Base-by-base conservation (phyloP, 2,329 filamentous ascomycete species). In the Exophiala oligosperma region DNA sequence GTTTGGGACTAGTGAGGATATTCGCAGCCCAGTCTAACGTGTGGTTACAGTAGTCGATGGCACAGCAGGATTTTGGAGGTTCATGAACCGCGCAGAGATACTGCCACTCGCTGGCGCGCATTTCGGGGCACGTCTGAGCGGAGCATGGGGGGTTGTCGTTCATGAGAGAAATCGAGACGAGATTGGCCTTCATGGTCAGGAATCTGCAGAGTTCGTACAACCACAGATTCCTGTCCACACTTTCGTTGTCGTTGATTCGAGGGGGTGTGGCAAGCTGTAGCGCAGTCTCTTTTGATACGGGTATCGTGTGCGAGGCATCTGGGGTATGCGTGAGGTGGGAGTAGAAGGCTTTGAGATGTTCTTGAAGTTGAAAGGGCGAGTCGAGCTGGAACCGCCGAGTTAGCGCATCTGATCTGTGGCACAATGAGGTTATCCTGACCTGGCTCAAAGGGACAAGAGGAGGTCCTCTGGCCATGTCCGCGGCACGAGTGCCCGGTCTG, bases 71-170 rank as follows among this genome's bases (percentile, higher is more conserved):
- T 77, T 97, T 97, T 49, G 94, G 94, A 50, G 92, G 89, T 71
- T 97, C 93, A 73, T 99, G 94, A 2, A 97, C 94, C 51, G 94
- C 94, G 77, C 94, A 99, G 49, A 99, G 85, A 70, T 97, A 99
- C 76, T 99, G 94, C 94, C 94, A 99, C 78, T 99, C 93, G 29
- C 90, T 94, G 2, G 94, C 94, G 70, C 94, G 92, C 94, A 99
- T 99, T 76, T 99, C 94, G 32, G 92, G 92, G 70, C 94, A 99
- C 1, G 94, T 97, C 63, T 82, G 81, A 12, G 90, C 84, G 59
- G 91, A 96, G 77, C 94, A 99, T 2, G 93, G 88, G 5, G 93
- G 93, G 44, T 81, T 83, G 74, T 97, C 94, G 71, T 92, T 90
- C 68, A 99, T 91, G 69, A 99, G 93, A 63, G 91, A 91, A 59